These are phyloP conservation scores for Kregervanrija delftensis DNA, from an alignment of 805 yeast genomes.

Conservation along the genomic window DNA sequence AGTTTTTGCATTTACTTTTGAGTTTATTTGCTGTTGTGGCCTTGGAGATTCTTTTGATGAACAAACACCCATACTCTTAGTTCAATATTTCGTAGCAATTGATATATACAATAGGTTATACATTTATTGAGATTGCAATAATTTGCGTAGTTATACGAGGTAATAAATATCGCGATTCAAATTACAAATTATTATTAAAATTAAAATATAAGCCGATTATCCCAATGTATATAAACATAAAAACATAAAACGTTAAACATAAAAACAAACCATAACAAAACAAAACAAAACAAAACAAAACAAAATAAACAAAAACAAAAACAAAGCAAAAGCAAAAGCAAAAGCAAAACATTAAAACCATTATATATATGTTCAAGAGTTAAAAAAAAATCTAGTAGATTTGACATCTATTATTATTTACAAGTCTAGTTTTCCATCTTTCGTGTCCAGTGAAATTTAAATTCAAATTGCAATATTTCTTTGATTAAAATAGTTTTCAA, in stretches of 20 bases:
- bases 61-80: conserved; percentile 19
- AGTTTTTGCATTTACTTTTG: neutral
- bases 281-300: too few relatives aligned
- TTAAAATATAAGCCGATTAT: too few relatives aligned
- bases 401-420: conserved; percentile 1
- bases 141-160: too few relatives aligned
- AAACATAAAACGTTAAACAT: too few relatives aligned
- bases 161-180: too few relatives aligned
- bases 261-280: too few relatives aligned
- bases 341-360: neutral
- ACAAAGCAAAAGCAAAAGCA: neutral
- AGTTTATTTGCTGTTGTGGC: neutral
- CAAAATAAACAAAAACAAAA: too few relatives aligned
- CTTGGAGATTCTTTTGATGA: conserved; percentile 18
- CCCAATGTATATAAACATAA: too few relatives aligned
- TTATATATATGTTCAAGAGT: neutral
- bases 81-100: too few relatives aligned
- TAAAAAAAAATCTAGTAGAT: neutral
- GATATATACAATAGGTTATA: too few relatives aligned
- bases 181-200: too few relatives aligned
- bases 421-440: neutral
- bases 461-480: conserved; percentile 8
- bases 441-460: neutral
- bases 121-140: too few relatives aligned
- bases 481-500: conserved; percentile 12